Conservation (phyloP, 179 eudicot genomes). For the Carnegiea gigantea region DNA sequence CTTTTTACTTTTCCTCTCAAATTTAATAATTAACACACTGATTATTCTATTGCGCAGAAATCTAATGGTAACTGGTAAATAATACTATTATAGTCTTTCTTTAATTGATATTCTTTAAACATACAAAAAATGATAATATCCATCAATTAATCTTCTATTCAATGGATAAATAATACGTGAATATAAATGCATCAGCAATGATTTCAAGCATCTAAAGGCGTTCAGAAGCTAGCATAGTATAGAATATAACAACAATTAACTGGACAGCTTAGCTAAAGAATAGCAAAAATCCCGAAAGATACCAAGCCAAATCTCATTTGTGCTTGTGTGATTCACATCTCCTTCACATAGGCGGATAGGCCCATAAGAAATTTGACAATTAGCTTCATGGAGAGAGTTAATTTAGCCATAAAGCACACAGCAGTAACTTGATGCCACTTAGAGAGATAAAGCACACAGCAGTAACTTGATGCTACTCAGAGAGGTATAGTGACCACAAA, state of each 20-base stretch:
- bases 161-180: neutral
- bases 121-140: neutral
- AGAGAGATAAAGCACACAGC: neutral
- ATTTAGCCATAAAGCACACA: neutral
- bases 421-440: neutral
- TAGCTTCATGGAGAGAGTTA: neutral
- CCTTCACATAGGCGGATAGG: no score
- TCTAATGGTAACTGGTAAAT: no score
- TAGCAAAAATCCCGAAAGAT: neutral
- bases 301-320: neutral
- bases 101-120: neutral
- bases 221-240: neutral
- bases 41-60: no score
- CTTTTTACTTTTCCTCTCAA: neutral
- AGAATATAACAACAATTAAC: neutral
- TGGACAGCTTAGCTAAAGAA: neutral
- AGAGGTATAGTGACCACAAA: neutral
- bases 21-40: neutral
- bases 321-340: neutral
- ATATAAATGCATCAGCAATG: neutral
- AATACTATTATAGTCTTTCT: neutral
- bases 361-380: neutral
- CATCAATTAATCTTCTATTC: neutral
- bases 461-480: conserved; percentile 4
- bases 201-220: neutral